Conservation (phyloP, 2,329 filamentous ascomycete genomes). For the Metarhizium sp. region DNA sequence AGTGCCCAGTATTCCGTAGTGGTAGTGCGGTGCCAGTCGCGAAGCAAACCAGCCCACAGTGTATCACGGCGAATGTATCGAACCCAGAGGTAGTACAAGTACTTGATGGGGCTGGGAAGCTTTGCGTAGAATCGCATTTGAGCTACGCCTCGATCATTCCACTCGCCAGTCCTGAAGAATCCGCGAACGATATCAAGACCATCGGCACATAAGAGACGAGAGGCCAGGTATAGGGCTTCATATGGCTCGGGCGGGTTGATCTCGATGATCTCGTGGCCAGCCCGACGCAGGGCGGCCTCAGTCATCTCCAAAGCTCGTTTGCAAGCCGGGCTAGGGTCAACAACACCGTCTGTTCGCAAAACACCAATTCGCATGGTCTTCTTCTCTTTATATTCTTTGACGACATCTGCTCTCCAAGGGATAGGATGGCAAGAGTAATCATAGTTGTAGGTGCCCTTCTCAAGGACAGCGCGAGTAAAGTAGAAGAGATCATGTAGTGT, state of each 20-base stretch:
- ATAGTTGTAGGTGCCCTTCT: constrained; percentile 82
- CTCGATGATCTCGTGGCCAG: constrained; percentile 67
- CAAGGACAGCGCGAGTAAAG: constrained; percentile 69
- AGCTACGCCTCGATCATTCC: constrained; percentile 66
- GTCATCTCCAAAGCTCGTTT: constrained; percentile 63
- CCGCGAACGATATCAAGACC: constrained; percentile 72
- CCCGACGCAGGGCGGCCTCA: constrained; percentile 55
- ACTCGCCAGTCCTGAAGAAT: constrained; percentile 68
- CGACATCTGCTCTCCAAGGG: constrained; percentile 59
- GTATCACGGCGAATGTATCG: constrained; percentile 68
- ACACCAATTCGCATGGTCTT: constrained; percentile 64
- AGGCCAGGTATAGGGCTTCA: constrained; percentile 66
- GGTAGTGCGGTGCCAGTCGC: constrained; percentile 63
- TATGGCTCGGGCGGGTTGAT: constrained; percentile 59
- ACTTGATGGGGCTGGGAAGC: constrained; percentile 66
- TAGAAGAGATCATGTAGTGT: constrained; percentile 76
- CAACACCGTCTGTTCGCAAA: constrained; percentile 70
- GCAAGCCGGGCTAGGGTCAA: constrained; percentile 81
- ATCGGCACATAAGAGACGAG: constrained; percentile 75
- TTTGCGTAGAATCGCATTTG: constrained; percentile 68
- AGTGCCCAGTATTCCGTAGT: constrained; percentile 76
- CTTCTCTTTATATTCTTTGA: constrained; percentile 49
- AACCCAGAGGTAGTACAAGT: constrained; percentile 84
- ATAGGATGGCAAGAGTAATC: constrained; percentile 80
- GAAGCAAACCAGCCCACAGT: constrained; percentile 70